These are phyloP conservation scores for Penicillium sp. DNA, from an alignment of 2,329 filamentous ascomycete genomes.

Conservation along the genomic window DNA sequence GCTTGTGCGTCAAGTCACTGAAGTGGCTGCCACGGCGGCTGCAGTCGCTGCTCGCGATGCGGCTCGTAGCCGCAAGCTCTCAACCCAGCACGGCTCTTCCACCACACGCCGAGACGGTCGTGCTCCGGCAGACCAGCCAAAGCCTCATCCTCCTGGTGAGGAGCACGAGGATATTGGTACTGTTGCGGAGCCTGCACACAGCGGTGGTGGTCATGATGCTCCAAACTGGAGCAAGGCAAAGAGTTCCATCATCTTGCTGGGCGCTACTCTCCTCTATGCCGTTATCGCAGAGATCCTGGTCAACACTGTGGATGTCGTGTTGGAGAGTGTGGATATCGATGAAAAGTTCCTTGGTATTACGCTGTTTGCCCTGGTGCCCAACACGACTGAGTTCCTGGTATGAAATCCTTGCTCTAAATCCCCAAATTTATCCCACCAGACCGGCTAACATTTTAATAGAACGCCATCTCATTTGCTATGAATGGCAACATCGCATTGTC, in stretches of 20 bases:
- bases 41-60: slow-evolving; percentile 83
- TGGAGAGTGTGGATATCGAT: slow-evolving; percentile 86
- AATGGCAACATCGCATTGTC: slow-evolving; percentile 98
- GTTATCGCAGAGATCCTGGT: slow-evolving; percentile 96
- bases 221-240: slow-evolving; percentile 96
- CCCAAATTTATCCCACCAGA: background rate
- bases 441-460: slow-evolving; percentile 54
- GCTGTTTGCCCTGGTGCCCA: slow-evolving; percentile 92
- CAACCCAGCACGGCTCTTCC: slow-evolving; percentile 41
- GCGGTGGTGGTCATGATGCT: slow-evolving; percentile 83
- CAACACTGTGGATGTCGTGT: slow-evolving; percentile 93
- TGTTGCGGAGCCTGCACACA: slow-evolving; percentile 44
- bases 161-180: slow-evolving; percentile 52
- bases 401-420: slow-evolving; percentile 33
- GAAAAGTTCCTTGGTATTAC: slow-evolving; percentile 98
- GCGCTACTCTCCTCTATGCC: slow-evolving; percentile 90
- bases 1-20: slow-evolving; percentile 82
- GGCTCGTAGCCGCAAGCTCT: slow-evolving; percentile 53
- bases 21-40: slow-evolving; percentile 89
- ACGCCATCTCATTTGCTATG: slow-evolving; percentile 99
- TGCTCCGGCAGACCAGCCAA: slow-evolving; percentile 35
- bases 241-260: slow-evolving; percentile 84
- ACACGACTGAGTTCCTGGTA: slow-evolving; percentile 96
- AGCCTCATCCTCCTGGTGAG: slow-evolving; percentile 39
- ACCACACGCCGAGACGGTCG: slow-evolving; percentile 36